Evolutionary conservation across 257 asterid species (phyloP).

Genomic region (Pogostemon cablin): DNA sequence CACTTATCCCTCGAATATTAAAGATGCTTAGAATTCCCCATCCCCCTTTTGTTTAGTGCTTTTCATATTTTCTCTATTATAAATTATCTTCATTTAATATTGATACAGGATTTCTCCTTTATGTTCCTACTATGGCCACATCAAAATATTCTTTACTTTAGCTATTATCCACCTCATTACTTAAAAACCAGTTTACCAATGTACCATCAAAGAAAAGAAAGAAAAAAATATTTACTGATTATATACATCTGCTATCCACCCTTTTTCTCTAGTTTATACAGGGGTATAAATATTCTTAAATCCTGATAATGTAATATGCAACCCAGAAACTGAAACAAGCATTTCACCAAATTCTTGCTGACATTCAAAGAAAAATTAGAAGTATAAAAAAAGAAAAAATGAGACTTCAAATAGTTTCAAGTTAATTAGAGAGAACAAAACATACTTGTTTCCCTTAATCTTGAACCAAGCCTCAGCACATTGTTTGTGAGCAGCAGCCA

Average conservation of each 20-base stretch:
- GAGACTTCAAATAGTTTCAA: background rate
- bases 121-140: too few species aligned
- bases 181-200: conserved; percentile 13
- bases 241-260: conserved; percentile 4
- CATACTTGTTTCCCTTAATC: conserved; percentile 85
- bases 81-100: conserved; percentile 30
- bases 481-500: conserved; percentile 84
- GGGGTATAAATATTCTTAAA: conserved; percentile 10
- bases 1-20: conserved; percentile 17
- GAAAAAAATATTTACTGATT: background rate
- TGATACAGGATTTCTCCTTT: background rate
- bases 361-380: background rate
- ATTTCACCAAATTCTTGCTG: background rate
- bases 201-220: conserved; percentile 10
- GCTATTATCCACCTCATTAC: background rate
- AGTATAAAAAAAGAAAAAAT: background rate
- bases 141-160: too few species aligned
- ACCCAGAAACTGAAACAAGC: background rate
- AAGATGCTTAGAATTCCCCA: background rate
- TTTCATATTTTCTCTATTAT: conserved; percentile 28
- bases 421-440: background rate
- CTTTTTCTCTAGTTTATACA: background rate
- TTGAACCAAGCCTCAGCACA: conserved; percentile 93
- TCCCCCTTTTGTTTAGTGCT: conserved; percentile 21
- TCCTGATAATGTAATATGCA: background rate